Conservation (phyloP, 2,329 filamentous ascomycete genomes). For the Aspergillus proliferans region DNA sequence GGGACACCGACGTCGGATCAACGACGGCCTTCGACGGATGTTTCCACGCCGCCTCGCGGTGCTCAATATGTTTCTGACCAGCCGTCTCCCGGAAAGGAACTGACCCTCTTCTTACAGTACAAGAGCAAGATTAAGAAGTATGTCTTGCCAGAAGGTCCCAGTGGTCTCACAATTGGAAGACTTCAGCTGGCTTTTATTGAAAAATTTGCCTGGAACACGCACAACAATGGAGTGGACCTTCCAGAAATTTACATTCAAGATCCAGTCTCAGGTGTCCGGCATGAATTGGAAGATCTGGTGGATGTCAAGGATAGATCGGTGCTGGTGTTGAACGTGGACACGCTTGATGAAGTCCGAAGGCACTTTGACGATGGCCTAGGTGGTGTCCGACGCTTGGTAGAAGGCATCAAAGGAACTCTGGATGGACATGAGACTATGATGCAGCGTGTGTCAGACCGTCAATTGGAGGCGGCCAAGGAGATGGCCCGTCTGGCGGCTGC, state of each 20-base stretch:
- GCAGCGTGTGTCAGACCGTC: slow-evolving; percentile 80
- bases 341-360: slow-evolving; percentile 89
- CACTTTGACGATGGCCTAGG: slow-evolving; percentile 91
- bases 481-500: slow-evolving; percentile 61
- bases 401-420: slow-evolving; percentile 75
- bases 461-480: slow-evolving; percentile 83
- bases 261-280: slow-evolving; percentile 87
- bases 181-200: slow-evolving; percentile 96
- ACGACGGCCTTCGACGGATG: slow-evolving; percentile 13
- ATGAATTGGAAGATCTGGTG: slow-evolving; percentile 85
- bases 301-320: slow-evolving; percentile 95
- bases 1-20: slow-evolving; percentile 21
- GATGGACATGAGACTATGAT: slow-evolving; percentile 77
- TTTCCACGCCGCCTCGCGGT: slow-evolving; percentile 40
- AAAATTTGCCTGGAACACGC: slow-evolving; percentile 98
- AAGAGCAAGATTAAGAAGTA: slow-evolving; percentile 97
- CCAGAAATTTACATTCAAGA: slow-evolving; percentile 99
- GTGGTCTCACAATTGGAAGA: slow-evolving; percentile 77
- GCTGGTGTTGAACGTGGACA: slow-evolving; percentile 87
- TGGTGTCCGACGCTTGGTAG: slow-evolving; percentile 72
- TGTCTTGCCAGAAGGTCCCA: slow-evolving; percentile 74
- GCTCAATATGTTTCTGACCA: slow-evolving; percentile 54
- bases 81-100: slow-evolving; percentile 69
- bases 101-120: slow-evolving; percentile 92
- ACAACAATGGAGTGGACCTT: slow-evolving; percentile 83